Evolutionary conservation across 345 rosid species (phyloP).

Genomic region (Brassica cretica): DNA sequence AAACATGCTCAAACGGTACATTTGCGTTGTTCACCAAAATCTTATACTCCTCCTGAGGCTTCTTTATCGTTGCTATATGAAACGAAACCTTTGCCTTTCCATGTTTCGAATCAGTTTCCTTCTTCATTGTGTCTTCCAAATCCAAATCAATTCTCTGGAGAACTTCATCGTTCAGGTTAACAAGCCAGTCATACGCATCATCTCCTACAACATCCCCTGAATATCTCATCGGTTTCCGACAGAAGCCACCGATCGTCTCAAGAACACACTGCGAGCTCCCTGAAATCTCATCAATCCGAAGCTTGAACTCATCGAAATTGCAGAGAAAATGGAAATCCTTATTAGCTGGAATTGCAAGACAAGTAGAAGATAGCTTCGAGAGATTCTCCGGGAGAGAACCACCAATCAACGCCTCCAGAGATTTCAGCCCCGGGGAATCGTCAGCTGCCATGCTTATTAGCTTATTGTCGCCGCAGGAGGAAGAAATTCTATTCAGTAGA

Average conservation of each 20-base stretch:
- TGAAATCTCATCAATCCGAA: constrained; percentile 47
- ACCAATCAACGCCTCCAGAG: constrained; percentile 40
- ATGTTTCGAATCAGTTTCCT: constrained; percentile 17
- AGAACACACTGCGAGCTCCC: constrained; percentile 50
- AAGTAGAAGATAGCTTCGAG: constrained; percentile 50
- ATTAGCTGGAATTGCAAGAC: constrained; percentile 52
- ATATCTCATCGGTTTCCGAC: constrained; percentile 33
- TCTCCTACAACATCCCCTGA: constrained; percentile 43
- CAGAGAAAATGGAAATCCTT: constrained; percentile 65
- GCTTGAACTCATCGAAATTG: constrained; percentile 66
- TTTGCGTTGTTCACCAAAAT: constrained; percentile 69
- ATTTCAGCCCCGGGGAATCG: constrained; percentile 28
- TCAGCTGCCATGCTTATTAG: constrained; percentile 17
- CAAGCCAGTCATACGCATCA: constrained; percentile 65
- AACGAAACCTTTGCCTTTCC: constrained; percentile 64
- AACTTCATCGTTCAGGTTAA: constrained; percentile 57
- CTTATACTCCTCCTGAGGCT: constrained; percentile 72
- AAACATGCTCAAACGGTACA: constrained; percentile 74
- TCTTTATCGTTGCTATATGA: constrained; percentile 65
- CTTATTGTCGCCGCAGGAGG: not conserved
- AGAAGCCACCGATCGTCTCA: constrained; percentile 50
- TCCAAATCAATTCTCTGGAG: constrained; percentile 47
- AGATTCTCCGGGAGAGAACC: constrained; percentile 48
- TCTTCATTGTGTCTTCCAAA: constrained; percentile 42
- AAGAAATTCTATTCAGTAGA: not conserved